Evolutionary conservation across 2,329 filamentous ascomycete genomes (phyloP), one percentile per base, ranked within the genome.

Genomic region (Aspergillus terreus): DNA sequence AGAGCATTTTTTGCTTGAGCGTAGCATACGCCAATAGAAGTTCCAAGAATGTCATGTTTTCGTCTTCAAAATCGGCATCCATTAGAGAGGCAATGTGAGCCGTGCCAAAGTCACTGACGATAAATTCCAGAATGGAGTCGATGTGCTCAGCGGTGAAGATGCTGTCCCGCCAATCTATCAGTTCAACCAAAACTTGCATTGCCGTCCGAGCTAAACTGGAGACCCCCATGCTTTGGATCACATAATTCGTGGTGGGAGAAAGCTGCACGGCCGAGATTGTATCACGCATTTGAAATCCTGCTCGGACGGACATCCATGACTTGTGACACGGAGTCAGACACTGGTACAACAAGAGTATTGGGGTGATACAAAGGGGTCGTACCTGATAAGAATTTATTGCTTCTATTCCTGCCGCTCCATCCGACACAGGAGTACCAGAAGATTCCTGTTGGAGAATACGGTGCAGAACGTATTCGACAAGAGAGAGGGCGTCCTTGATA

Each of bases 41-140:
- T 25, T 74, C 71, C 49, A 74, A 54, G 46, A 71, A 74, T 7
- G 65, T 60, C 65, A 72, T 69, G 27, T 65, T 64, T 4, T 74
- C 71, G 9, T 64, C 57, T 21, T 68, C 71, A 44, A 67, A 71
- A 41, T 72, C 65, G 9, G 66, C 69, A 14, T 69, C 63, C 21
- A 68, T 57, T 4, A 73, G 57, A 5, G 63, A 62, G 19, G 64
- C 44, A 17, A 70, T 61, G 46, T 69, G 67, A 9, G 61, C 51
- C 30, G 67, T 63, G 4, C 71, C 71, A 33, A 61, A 54, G 42
- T 69, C 57, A 10, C 69, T 64, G 19, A 68, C 60, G 25, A 73
- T 61, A 47, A 68, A 71, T 4, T 67, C 62, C 19, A 71, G 46
- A 17, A 68, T 62, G 21, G 58, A 55, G n/a, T 54, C 27, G 15